Conservation (phyloP, 768 basidiomycete genomes). For the Kockovaella imperatae region DNA sequence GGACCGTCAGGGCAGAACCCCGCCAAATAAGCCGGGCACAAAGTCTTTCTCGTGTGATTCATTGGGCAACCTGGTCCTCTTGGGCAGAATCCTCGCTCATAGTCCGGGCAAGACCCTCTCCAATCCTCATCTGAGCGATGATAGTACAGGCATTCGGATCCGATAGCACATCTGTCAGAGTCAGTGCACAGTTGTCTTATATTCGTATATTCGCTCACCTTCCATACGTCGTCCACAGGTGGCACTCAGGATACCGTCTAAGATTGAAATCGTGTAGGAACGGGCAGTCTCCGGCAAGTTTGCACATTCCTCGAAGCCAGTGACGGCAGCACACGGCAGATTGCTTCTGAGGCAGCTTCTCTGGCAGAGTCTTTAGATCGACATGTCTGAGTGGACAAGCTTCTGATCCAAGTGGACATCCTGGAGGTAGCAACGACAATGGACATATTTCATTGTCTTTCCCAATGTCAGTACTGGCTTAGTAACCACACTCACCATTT, state of each 20-base stretch:
- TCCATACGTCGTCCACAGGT: too few species aligned
- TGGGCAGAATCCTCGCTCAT: conserved; percentile 89
- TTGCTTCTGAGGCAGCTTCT: conserved; percentile 45
- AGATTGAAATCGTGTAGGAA: conserved; percentile 99
- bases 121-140: conserved; percentile 80
- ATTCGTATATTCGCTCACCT: too few species aligned
- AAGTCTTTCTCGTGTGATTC: conserved; percentile 84
- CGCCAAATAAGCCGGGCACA: conserved; percentile 81
- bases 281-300: conserved; percentile 96
- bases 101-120: conserved; percentile 87
- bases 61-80: conserved; percentile 78
- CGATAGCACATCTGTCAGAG: conserved; percentile 94
- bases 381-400: conserved; percentile 85
- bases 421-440: conserved; percentile 66
- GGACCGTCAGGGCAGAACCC: conserved; percentile 88
- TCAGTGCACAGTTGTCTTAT: conserved; percentile 99
- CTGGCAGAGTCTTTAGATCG: conserved; percentile 82
- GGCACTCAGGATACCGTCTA: too few species aligned
- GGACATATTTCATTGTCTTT: conserved; percentile 91
- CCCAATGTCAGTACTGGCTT: background rate
- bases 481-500: conserved; percentile 2
- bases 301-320: conserved; percentile 93
- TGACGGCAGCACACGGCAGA: conserved; percentile 96
- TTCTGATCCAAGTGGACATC: conserved; percentile 83
- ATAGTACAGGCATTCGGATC: conserved; percentile 87